These are phyloP conservation scores for Glaciozyma martinii DNA, from an alignment of 768 basidiomycete species.

Conservation along the genomic window DNA sequence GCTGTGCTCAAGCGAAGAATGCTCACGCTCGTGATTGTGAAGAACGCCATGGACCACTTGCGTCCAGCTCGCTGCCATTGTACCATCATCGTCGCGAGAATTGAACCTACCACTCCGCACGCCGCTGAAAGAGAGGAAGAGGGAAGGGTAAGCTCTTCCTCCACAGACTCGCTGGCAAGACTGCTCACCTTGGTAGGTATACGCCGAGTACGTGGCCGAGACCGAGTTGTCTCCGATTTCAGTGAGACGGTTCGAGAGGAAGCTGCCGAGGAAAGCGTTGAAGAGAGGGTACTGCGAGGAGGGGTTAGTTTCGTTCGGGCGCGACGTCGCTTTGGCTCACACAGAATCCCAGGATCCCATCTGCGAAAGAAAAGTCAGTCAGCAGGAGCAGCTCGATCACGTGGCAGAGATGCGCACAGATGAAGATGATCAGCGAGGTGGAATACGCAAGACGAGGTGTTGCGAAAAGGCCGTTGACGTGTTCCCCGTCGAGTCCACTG, in stretches of 20 bases:
- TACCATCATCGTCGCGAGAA: neutral
- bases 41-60: neutral
- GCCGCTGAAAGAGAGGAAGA: no score
- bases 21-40: neutral
- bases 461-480: conserved; percentile 49
- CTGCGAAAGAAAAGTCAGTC: neutral
- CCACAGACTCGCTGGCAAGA: no score
- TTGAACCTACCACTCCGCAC: neutral
- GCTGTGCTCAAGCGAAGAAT: neutral
- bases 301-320: neutral
- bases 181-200: conserved; percentile 7
- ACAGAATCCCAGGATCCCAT: neutral
- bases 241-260: conserved; percentile 37
- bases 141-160: no score
- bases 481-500: conserved; percentile 27
- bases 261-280: conserved; percentile 49
- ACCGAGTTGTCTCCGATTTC: neutral
- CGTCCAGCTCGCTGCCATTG: neutral
- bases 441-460: conserved; percentile 45
- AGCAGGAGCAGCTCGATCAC: no score
- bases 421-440: conserved; percentile 46
- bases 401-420: conserved; percentile 35
- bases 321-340: neutral
- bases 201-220: neutral
- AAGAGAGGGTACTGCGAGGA: conserved; percentile 45